These are phyloP conservation scores for Kwoniella mangroviensis DNA, from an alignment of 768 basidiomycete species.

Conservation along the genomic window DNA sequence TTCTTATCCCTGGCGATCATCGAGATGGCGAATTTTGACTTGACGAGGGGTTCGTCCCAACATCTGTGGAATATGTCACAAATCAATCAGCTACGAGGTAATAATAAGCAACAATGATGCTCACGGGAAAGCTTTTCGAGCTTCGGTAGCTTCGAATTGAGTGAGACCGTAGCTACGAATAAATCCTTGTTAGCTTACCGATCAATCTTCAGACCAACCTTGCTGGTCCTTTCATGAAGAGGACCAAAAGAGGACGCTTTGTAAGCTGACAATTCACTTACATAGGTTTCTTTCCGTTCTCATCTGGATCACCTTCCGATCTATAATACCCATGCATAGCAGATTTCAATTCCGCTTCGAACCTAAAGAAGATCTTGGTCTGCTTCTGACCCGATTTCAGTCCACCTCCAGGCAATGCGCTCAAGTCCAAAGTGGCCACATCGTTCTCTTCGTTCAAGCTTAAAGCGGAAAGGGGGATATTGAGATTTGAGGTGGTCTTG, in stretches of 20 bases:
- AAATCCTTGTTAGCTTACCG: slow-evolving; percentile 35
- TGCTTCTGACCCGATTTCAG: slow-evolving; percentile 61
- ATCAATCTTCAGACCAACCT: not conserved
- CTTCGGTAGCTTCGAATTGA: slow-evolving; percentile 92
- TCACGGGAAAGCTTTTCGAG: slow-evolving; percentile 64
- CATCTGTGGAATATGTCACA: slow-evolving; percentile 57
- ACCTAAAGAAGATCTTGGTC: slow-evolving; percentile 72
- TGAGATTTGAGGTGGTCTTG: slow-evolving; percentile 40
- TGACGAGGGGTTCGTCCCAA: slow-evolving; percentile 92
- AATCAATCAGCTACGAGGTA: not conserved
- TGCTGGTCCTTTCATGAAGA: not conserved
- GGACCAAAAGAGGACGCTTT: not conserved
- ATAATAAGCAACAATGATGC: slow-evolving; percentile 1
- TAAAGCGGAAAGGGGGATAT: slow-evolving; percentile 54
- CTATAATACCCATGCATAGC: slow-evolving; percentile 69
- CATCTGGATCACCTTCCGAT: slow-evolving; percentile 54
- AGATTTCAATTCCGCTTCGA: slow-evolving; percentile 69
- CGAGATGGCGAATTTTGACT: slow-evolving; percentile 73
- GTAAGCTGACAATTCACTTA: slow-evolving; percentile 32
- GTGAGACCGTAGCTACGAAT: slow-evolving; percentile 67
- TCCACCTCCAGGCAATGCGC: slow-evolving; percentile 66
- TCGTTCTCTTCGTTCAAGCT: slow-evolving; percentile 69
- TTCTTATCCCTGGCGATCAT: slow-evolving; percentile 78
- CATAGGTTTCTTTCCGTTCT: slow-evolving; percentile 66
- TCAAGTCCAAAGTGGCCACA: slow-evolving; percentile 68